These are phyloP conservation scores for Pelargonium nanum DNA, from an alignment of 345 rosid genomes.

Conservation along the genomic window DNA sequence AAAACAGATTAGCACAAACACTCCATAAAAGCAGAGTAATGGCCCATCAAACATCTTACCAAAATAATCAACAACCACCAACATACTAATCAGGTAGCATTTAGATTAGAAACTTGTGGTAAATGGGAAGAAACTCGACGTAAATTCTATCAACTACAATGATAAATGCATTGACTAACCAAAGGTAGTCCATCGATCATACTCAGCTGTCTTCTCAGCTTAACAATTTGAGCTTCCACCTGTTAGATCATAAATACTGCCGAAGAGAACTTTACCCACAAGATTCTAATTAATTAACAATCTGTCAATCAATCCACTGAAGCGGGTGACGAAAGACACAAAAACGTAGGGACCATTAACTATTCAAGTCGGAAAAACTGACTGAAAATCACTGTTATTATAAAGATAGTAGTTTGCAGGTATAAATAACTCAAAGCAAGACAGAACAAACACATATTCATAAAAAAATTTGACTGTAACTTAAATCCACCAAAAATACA, in stretches of 20 bases:
- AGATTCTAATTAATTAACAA: conserved; percentile 5
- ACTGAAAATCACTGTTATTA: not conserved
- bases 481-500: not conserved
- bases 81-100: conserved; percentile 11
- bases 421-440: not conserved
- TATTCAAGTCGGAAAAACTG: not conserved
- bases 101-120: not conserved
- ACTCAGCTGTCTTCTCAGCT: conserved; percentile 44
- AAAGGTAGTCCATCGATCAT: conserved; percentile 30
- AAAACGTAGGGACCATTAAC: not conserved
- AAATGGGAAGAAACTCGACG: conserved; percentile 8
- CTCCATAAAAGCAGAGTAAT: too few relatives aligned
- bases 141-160: conserved; percentile 12
- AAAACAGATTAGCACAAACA: too few relatives aligned
- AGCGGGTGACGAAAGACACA: not conserved
- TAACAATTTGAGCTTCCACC: conserved; percentile 57
- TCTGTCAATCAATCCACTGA: not conserved
- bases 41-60: not conserved
- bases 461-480: not conserved
- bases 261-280: conserved; percentile 12
- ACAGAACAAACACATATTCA: not conserved
- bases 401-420: too few relatives aligned
- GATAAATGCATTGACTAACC: conserved; percentile 19
- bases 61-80: conserved; percentile 5
- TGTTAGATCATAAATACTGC: conserved; percentile 20